Percentiles rank a stretch among this genome's conserved stretches.
These are phyloP conservation scores for Misopates orontium DNA, from an alignment of 257 asterid genomes.

Conservation along the genomic window DNA sequence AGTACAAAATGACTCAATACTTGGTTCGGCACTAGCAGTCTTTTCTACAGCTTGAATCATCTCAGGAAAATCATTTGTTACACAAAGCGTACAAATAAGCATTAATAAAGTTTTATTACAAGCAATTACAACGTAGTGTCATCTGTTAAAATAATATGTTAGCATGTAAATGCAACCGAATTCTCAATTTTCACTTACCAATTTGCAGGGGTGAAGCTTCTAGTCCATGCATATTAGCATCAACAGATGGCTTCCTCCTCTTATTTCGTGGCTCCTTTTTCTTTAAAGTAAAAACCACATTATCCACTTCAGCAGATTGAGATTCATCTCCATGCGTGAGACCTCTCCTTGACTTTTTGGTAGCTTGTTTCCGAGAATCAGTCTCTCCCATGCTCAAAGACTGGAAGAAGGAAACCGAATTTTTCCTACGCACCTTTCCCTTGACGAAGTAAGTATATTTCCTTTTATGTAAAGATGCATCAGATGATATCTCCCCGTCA, in stretches of 20 bases:
- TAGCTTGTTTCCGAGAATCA: slow-evolving; percentile 37
- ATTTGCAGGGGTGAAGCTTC: slow-evolving; percentile 35
- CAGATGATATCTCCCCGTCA: slow-evolving; percentile 38
- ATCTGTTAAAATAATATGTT: slow-evolving; percentile 25
- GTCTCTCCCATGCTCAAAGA: slow-evolving; percentile 37
- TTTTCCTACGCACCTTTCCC: slow-evolving; percentile 48
- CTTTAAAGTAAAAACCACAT: slow-evolving; percentile 22
- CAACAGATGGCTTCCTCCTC: slow-evolving; percentile 24
- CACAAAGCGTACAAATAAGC: slow-evolving; percentile 13
- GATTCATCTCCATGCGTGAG: slow-evolving; percentile 30
- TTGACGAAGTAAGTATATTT: slow-evolving; percentile 60
- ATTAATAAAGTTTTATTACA: slow-evolving; percentile 17
- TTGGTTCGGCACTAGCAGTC: no score
- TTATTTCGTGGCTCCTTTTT: slow-evolving; percentile 33
- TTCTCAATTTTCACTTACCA: slow-evolving; percentile 35
- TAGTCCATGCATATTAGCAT: slow-evolving; percentile 33
- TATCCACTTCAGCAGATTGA: slow-evolving; percentile 32
- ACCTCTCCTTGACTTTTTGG: slow-evolving; percentile 52
- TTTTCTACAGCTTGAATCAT: no score
- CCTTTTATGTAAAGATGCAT: slow-evolving; percentile 43
- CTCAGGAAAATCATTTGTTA: slow-evolving; percentile 35
- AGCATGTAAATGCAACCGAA: slow-evolving; percentile 53
- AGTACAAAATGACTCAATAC: slow-evolving; percentile 32
- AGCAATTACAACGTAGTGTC: slow-evolving; percentile 21
- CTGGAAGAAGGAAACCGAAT: slow-evolving; percentile 41